phyloP scores from a whole-genome alignment of 768 basidiomycete genomes.

The Russula griseocarnosa region DNA sequence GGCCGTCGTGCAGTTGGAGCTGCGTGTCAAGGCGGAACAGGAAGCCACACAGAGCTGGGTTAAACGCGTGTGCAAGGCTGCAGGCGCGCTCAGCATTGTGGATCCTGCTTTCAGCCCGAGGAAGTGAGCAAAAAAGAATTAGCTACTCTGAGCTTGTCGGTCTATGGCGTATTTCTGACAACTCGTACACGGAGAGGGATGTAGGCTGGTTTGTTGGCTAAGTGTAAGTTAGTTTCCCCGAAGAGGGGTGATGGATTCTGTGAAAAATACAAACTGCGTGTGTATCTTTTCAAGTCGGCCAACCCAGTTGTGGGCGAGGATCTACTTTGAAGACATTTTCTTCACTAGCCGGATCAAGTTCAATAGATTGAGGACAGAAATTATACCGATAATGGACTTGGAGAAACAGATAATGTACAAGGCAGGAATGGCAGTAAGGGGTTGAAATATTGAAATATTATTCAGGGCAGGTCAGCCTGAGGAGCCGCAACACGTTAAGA shows the following conservation, averaged over 20 bases:
- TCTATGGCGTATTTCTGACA: not conserved
- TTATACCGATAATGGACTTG: too few relatives aligned
- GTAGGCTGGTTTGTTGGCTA: not conserved
- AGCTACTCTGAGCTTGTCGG: not conserved
- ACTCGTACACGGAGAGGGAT: not conserved
- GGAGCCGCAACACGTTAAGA: not conserved
- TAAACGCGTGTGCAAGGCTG: constrained; percentile 6
- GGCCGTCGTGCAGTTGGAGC: not conserved
- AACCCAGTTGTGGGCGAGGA: too few relatives aligned
- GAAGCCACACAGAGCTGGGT: constrained; percentile 14
- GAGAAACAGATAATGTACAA: too few relatives aligned
- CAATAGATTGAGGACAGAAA: too few relatives aligned
- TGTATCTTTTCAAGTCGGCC: not conserved
- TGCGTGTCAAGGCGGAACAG: constrained; percentile 14
- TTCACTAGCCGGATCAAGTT: too few relatives aligned
- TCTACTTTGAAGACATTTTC: too few relatives aligned
- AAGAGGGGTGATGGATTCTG: not conserved
- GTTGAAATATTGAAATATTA: too few relatives aligned
- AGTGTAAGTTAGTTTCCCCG: not conserved
- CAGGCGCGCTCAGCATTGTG: constrained; percentile 18
- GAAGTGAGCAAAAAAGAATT: constrained; percentile 2
- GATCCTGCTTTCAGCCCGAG: constrained; percentile 22
- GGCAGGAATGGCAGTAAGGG: too few relatives aligned
- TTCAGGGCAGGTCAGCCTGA: too few relatives aligned
- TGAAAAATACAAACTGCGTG: not conserved